A percentile compares a stretch with the other conserved stretches of the same genome.
These are phyloP conservation scores for Tetrahymena thermophila DNA, from an alignment of 73 alveolate species.

Conservation along the genomic window DNA sequence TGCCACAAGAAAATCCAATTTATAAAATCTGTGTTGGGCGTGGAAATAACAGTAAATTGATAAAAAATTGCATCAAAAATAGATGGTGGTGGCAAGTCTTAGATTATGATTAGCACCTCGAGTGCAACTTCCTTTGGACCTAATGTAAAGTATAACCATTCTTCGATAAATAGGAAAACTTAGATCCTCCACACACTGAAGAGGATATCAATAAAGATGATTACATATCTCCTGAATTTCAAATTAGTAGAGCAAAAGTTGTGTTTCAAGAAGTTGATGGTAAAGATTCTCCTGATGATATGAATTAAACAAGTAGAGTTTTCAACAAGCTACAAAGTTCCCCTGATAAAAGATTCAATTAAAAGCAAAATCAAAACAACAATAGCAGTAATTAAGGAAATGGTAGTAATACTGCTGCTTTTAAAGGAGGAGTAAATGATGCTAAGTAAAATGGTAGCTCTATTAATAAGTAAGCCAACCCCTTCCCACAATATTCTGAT, in stretches of 20 bases:
- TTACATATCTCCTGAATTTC: conserved; percentile 2
- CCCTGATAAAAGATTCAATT: background rate
- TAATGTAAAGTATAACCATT: conserved; percentile 5
- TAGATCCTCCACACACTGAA: background rate
- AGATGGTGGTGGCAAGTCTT: conserved; percentile 84
- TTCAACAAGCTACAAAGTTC: background rate
- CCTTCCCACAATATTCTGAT: conserved; percentile 6
- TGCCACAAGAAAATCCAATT: conserved; percentile 20
- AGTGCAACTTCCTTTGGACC: conserved; percentile 34
- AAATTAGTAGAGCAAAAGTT: conserved; percentile 28
- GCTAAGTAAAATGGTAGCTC: background rate
- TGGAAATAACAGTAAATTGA: conserved; percentile 69
- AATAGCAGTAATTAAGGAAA: background rate
- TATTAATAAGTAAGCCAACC: background rate
- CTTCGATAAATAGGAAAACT: background rate
- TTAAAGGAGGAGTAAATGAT: background rate
- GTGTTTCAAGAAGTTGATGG: background rate
- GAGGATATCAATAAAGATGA: conserved; percentile 5
- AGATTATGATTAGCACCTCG: conserved; percentile 23
- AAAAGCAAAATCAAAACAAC: background rate
- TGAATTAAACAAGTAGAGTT: background rate
- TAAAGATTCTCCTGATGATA: background rate
- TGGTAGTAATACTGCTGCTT: background rate
- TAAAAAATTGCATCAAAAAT: conserved; percentile 48
- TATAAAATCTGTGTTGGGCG: conserved; percentile 71